Conservation (phyloP, 805 yeast genomes). For the Maudiozyma serrabonitensis region DNA sequence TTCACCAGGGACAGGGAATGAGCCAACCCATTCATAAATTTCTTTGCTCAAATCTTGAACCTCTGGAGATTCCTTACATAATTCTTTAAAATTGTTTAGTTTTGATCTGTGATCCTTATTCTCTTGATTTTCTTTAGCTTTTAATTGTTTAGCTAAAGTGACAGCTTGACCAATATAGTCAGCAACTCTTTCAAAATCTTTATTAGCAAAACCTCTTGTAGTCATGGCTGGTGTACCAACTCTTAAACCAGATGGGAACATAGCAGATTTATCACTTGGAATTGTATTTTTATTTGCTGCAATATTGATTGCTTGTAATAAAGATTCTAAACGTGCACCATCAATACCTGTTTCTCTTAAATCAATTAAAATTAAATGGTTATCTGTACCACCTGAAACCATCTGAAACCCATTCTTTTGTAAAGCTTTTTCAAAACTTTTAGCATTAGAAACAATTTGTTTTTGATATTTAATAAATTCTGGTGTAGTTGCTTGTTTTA, state of each 20-base stretch:
- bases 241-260: constrained; percentile 93
- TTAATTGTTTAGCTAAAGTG: constrained; percentile 52
- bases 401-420: constrained; percentile 54
- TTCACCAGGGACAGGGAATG: constrained; percentile 87
- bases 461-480: constrained; percentile 82
- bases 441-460: constrained; percentile 74
- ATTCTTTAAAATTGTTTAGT: constrained; percentile 58
- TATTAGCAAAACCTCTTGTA: constrained; percentile 77
- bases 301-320: constrained; percentile 81
- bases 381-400: constrained; percentile 91
- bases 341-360: constrained; percentile 69
- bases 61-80: constrained; percentile 54
- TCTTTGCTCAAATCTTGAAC: constrained; percentile 54
- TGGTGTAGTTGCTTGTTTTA: constrained; percentile 83
- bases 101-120: constrained; percentile 53
- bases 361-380: constrained; percentile 81
- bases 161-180: constrained; percentile 74
- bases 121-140: constrained; percentile 46
- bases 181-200: constrained; percentile 75
- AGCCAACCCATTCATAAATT: constrained; percentile 61
- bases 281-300: constrained; percentile 95
- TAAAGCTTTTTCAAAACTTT: constrained; percentile 63
- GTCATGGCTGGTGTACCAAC: constrained; percentile 99
- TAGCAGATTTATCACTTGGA: constrained; percentile 93
- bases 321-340: constrained; percentile 92